Percentiles rank a stretch among this genome's conserved stretches.
Evolutionary conservation across 2,329 filamentous ascomycete species (phyloP).

Genomic region (Cordyceps militaris): DNA sequence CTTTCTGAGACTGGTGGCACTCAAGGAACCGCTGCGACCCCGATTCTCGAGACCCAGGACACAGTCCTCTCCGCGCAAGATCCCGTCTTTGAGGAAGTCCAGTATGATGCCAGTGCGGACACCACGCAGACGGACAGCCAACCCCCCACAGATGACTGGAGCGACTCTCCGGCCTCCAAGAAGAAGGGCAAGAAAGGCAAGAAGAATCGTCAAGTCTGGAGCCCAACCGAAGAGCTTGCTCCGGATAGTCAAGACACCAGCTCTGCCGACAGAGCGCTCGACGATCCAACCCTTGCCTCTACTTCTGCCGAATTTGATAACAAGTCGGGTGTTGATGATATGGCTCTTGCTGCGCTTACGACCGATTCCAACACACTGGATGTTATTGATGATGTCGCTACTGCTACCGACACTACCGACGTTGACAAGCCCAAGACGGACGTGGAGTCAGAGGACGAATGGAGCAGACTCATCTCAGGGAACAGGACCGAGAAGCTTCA

Average conservation of each 20-base stretch:
- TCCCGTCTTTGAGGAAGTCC: constrained; percentile 20
- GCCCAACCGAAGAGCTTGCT: constrained; percentile 10
- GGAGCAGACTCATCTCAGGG: constrained; percentile 11
- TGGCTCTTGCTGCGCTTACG: background rate
- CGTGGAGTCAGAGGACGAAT: constrained; percentile 11
- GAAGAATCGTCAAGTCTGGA: constrained; percentile 18
- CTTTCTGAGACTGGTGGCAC: constrained; percentile 1
- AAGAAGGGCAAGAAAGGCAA: constrained; percentile 31
- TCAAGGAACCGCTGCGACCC: background rate
- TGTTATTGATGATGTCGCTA: background rate
- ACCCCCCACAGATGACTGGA: constrained; percentile 18
- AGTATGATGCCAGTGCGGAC: constrained; percentile 16
- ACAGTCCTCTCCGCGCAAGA: constrained; percentile 28
- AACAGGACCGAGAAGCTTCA: constrained; percentile 15
- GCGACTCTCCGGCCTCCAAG: constrained; percentile 19
- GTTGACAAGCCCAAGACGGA: background rate
- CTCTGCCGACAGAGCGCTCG: background rate
- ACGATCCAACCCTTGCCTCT: background rate
- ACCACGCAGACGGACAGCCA: constrained; percentile 20
- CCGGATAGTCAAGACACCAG: background rate
- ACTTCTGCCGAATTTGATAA: background rate
- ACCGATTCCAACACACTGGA: background rate
- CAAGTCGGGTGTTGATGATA: background rate
- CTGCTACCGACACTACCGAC: background rate
- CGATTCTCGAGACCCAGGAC: constrained; percentile 18